A percentile compares a stretch with the other conserved stretches of the same genome.
Conservation (phyloP, 2,329 filamentous ascomycete genomes). For the Peltaster fructicola region DNA sequence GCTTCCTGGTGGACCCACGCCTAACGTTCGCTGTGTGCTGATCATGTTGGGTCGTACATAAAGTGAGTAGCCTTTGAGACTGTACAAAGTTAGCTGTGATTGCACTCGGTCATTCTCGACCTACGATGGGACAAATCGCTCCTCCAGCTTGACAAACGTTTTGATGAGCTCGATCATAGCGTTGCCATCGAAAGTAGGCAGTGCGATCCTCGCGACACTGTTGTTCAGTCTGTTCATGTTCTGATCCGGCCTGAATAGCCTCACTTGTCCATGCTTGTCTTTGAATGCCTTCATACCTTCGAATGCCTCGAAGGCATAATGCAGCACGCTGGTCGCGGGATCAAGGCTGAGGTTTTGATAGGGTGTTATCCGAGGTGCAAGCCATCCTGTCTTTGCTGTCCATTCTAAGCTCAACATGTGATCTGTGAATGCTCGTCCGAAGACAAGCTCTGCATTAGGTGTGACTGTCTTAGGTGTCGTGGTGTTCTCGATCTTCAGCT, state of each 20-base stretch:
- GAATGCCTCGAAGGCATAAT: conserved; percentile 96
- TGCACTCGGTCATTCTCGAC: conserved; percentile 9
- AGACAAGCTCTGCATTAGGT: conserved; percentile 68
- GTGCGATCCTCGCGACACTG: conserved; percentile 75
- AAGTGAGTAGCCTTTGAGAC: conserved; percentile 69
- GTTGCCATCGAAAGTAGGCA: conserved; percentile 65
- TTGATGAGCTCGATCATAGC: conserved; percentile 67
- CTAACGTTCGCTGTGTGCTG: conserved; percentile 85
- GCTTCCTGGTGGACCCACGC: conserved; percentile 78
- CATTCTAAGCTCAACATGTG: conserved; percentile 96
- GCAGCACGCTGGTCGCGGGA: conserved; percentile 90
- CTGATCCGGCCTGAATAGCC: conserved; percentile 83
- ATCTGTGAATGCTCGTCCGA: conserved; percentile 85
- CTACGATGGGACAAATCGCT: conserved; percentile 73
- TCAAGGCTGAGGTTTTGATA: conserved; percentile 97
- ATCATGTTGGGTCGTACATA: conserved; percentile 96
- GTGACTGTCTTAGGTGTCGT: conserved; percentile 54
- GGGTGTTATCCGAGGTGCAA: conserved; percentile 63
- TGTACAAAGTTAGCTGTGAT: not conserved
- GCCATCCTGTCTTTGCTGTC: conserved; percentile 72
- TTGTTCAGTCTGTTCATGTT: conserved; percentile 95
- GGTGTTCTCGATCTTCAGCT: conserved; percentile 58
- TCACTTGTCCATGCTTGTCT: conserved; percentile 57
- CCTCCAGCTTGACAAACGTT: conserved; percentile 61
- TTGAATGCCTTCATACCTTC: conserved; percentile 99